Evolutionary conservation across 495 filamentous ascomycete genomes (phyloP).

Genomic region (Aspergillus kassunensis): DNA sequence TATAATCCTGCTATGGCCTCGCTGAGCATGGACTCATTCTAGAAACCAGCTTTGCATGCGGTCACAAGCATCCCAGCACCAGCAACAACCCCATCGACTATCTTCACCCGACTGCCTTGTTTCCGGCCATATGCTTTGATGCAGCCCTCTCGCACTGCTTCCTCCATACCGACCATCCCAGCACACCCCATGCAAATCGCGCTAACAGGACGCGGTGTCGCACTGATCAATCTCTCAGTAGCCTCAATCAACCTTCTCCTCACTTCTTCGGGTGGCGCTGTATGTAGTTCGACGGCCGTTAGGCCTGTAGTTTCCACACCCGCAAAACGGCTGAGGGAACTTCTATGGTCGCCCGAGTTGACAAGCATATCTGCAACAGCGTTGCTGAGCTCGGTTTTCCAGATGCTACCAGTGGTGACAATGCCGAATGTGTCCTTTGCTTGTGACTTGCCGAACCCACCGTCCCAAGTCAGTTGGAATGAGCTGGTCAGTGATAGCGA

Average conservation of each 20-base stretch:
- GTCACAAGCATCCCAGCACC: conserved; percentile 64
- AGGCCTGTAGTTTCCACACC: conserved; percentile 84
- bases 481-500: conserved; percentile 48
- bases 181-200: conserved; percentile 73
- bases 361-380: conserved; percentile 54
- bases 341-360: conserved; percentile 36
- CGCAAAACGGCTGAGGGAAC: conserved; percentile 50
- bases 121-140: conserved; percentile 57
- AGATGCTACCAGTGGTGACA: conserved; percentile 79
- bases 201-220: conserved; percentile 36
- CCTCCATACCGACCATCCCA: conserved; percentile 87
- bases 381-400: conserved; percentile 65
- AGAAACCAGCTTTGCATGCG: conserved; percentile 40
- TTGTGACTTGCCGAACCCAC: conserved; percentile 26
- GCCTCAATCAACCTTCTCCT: conserved; percentile 63
- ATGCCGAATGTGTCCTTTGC: conserved; percentile 70
- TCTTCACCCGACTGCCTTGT: conserved; percentile 56
- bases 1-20: neutral
- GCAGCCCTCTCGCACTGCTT: conserved; percentile 69
- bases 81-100: conserved; percentile 82
- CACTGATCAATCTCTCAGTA: conserved; percentile 57
- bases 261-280: conserved; percentile 61
- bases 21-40: neutral
- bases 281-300: conserved; percentile 76
- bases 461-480: conserved; percentile 28